A percentile compares a stretch with the other conserved stretches of the same genome.
Evolutionary conservation across 257 asterid species (phyloP).

Genomic region (Nicotiana benthamiana): DNA sequence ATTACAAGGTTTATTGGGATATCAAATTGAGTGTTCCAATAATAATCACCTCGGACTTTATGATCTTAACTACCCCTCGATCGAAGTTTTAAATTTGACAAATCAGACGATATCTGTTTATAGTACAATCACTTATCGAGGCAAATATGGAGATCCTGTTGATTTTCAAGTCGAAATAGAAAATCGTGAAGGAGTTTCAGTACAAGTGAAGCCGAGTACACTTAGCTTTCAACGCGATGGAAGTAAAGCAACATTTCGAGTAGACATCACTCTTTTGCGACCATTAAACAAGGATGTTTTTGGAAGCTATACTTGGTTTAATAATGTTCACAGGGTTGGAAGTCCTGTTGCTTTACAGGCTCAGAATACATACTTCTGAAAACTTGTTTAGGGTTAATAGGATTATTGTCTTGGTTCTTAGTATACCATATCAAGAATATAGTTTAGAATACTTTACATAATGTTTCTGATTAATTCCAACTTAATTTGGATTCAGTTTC

Average conservation of each 20-base stretch:
- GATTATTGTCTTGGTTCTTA: no score
- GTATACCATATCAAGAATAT: no score
- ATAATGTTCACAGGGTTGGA: neutral
- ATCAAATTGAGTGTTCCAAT: neutral
- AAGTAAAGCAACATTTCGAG: neutral
- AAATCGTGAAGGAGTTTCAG: conserved; percentile 1
- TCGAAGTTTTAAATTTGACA: neutral
- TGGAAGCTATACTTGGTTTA: conserved; percentile 14
- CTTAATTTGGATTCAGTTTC: no score
- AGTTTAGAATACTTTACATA: no score
- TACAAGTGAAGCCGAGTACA: neutral
- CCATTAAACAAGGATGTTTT: neutral
- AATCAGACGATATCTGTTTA: neutral
- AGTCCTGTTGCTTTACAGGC: conserved; percentile 8
- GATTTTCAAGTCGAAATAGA: neutral
- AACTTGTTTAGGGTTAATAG: no score
- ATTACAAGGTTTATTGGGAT: neutral
- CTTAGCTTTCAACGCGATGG: neutral
- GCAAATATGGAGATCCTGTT: neutral
- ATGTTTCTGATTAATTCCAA: no score
- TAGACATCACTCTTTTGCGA: neutral
- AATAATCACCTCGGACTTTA: neutral
- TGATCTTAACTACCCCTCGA: conserved; percentile 11
- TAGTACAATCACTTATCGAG: neutral
- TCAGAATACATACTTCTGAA: neutral